phyloP scores from a whole-genome alignment of 176 grass and related monocot species.

The Aechmea fasciata region DNA sequence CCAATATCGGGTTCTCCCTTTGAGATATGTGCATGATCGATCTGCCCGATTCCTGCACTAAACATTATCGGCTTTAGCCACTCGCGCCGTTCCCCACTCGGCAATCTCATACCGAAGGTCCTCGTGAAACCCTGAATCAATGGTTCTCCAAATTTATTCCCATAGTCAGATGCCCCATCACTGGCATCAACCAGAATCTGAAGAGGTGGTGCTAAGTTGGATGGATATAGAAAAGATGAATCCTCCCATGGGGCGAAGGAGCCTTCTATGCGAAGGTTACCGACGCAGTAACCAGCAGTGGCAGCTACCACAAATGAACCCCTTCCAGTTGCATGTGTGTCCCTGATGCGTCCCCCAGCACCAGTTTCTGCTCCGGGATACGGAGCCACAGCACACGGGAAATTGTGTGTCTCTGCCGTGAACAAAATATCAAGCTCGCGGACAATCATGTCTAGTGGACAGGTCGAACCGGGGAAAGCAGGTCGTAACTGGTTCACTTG shows the following conservation, averaged over 20 bases:
- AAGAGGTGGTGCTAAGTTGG: conserved; percentile 63
- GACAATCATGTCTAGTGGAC: conserved; percentile 37
- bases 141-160: conserved; percentile 94
- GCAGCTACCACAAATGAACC: conserved; percentile 85
- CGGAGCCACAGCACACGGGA: conserved; percentile 85
- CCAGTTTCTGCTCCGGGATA: conserved; percentile 77
- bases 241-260: conserved; percentile 85
- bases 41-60: conserved; percentile 80
- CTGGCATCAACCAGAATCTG: conserved; percentile 82
- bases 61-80: conserved; percentile 99
- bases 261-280: conserved; percentile 66
- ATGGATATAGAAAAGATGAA: conserved; percentile 60
- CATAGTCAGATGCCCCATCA: conserved; percentile 88
- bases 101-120: conserved; percentile 72
- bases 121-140: conserved; percentile 83
- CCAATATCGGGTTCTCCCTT: conserved; percentile 76
- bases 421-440: conserved; percentile 73
- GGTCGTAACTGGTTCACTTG: conserved; percentile 58
- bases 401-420: conserved; percentile 91
- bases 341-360: conserved; percentile 79
- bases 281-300: conserved; percentile 80
- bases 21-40: conserved; percentile 71
- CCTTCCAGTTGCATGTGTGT: conserved; percentile 82
- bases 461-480: conserved; percentile 35
- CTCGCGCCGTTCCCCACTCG: conserved; percentile 65